phyloP scores from a whole-genome alignment of 352 stramenopile genomes.

The Halophytophthora polymorphica region DNA sequence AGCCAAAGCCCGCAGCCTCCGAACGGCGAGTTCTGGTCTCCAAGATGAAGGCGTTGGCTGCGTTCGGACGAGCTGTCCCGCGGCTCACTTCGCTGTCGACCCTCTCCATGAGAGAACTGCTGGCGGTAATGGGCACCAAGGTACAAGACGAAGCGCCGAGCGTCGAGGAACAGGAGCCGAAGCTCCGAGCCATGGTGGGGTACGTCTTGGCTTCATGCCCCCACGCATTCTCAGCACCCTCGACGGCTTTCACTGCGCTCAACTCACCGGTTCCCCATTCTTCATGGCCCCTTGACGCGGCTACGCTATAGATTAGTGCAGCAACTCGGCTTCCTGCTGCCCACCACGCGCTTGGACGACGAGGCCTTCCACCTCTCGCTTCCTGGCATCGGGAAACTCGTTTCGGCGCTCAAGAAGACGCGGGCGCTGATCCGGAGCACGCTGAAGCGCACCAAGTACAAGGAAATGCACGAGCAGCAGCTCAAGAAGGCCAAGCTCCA shows the following conservation, averaged over 20 bases:
- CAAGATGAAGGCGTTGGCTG: constrained; percentile 40
- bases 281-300: neutral
- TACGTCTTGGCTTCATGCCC: no score
- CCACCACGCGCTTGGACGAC: constrained; percentile 39
- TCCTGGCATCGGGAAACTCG: constrained; percentile 54
- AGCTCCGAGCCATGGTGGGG: constrained; percentile 28
- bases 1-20: constrained; percentile 15
- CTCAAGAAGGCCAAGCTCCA: constrained; percentile 61
- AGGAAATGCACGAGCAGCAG: constrained; percentile 55
- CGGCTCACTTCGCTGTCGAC: constrained; percentile 29
- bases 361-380: constrained; percentile 50
- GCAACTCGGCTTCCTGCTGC: constrained; percentile 49
- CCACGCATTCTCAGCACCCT: no score
- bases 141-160: no score
- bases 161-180: constrained; percentile 3
- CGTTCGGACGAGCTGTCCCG: constrained; percentile 30
- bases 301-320: constrained; percentile 31
- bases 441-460: constrained; percentile 61
- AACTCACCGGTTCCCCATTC: neutral
- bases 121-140: constrained; percentile 15
- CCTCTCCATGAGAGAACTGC: constrained; percentile 27
- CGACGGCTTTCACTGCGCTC: neutral
- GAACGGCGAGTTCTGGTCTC: no score
- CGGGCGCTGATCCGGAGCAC: constrained; percentile 31
- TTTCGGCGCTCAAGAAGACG: constrained; percentile 57